Conservation (phyloP, 805 yeast genomes). For the Yamadazyma endophytica region DNA sequence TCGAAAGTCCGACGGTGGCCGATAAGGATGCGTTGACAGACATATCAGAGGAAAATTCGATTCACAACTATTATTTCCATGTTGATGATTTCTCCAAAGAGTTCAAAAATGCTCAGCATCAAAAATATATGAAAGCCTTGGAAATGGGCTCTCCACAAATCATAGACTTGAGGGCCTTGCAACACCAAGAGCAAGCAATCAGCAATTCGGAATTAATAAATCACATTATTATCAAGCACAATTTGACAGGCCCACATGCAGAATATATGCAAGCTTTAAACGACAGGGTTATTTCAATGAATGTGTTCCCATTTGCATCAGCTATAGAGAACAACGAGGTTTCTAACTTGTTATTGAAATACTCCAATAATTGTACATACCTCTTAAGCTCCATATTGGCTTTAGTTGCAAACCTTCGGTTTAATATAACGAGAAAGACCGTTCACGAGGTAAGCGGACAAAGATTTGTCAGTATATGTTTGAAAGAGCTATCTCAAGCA, state of each 20-base stretch:
- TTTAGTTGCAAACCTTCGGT: constrained; percentile 58
- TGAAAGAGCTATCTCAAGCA: constrained; percentile 48
- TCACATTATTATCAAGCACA: constrained; percentile 18
- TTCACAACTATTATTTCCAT: constrained; percentile 15
- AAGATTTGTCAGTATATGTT: constrained; percentile 58
- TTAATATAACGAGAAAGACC: constrained; percentile 31
- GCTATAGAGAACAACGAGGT: constrained; percentile 32
- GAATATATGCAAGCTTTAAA: constrained; percentile 27
- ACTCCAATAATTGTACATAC: constrained; percentile 56
- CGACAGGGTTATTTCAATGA: constrained; percentile 24
- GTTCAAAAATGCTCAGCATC: constrained; percentile 4
- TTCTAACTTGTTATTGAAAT: constrained; percentile 43
- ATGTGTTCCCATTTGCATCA: constrained; percentile 35
- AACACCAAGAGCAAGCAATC: constrained; percentile 1
- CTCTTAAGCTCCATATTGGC: constrained; percentile 63
- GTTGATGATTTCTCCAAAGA: constrained; percentile 16
- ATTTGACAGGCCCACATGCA: constrained; percentile 25
- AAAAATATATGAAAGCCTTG: constrained; percentile 4
- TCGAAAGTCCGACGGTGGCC: neutral
- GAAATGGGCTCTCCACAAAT: constrained; percentile 9
- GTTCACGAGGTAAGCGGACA: constrained; percentile 48
- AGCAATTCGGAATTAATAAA: constrained; percentile 24
- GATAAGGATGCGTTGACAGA: constrained; percentile 1
- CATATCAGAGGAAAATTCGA: constrained; percentile 9
- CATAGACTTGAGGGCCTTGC: constrained; percentile 2